These are phyloP conservation scores for Podila epicladia DNA, from an alignment of 192 early-diverging fungal genomes.

Conservation along the genomic window DNA sequence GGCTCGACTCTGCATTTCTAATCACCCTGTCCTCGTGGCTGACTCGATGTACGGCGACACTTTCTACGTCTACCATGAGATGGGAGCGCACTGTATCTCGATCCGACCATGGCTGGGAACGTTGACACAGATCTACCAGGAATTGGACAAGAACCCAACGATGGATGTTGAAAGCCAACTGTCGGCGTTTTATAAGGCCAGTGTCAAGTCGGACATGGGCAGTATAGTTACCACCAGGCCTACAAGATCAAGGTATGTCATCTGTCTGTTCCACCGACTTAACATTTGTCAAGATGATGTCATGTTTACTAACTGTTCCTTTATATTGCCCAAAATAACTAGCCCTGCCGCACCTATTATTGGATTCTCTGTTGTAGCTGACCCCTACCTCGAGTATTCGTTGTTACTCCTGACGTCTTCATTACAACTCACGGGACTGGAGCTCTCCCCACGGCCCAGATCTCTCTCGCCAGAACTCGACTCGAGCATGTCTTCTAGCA, in stretches of 20 bases:
- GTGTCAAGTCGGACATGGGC: conserved; percentile 26
- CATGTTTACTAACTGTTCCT: neutral
- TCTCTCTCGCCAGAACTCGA: conserved; percentile 1
- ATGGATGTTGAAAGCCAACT: conserved; percentile 16
- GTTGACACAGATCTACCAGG: conserved; percentile 41
- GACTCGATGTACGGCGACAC: conserved; percentile 70
- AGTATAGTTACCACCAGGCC: conserved; percentile 29
- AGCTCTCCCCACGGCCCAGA: conserved; percentile 50
- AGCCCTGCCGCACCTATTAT: conserved; percentile 61
- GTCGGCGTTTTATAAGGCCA: conserved; percentile 15
- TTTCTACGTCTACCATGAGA: conserved; percentile 75
- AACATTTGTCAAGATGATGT: too few relatives aligned
- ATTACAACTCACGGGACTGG: conserved; percentile 62
- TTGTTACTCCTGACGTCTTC: conserved; percentile 66
- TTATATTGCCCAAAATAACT: neutral
- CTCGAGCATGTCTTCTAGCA: neutral
- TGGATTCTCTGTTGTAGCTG: conserved; percentile 68
- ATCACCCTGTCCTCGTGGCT: conserved; percentile 59
- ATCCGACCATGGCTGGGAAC: conserved; percentile 64
- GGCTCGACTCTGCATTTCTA: conserved; percentile 54
- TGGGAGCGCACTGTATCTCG: conserved; percentile 74
- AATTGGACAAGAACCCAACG: conserved; percentile 8
- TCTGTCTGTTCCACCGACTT: neutral
- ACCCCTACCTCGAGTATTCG: conserved; percentile 78
- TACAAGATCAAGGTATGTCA: conserved; percentile 35